Evolutionary conservation across 805 yeast species (phyloP).

Genomic region (Cyberlindnera meyerae): DNA sequence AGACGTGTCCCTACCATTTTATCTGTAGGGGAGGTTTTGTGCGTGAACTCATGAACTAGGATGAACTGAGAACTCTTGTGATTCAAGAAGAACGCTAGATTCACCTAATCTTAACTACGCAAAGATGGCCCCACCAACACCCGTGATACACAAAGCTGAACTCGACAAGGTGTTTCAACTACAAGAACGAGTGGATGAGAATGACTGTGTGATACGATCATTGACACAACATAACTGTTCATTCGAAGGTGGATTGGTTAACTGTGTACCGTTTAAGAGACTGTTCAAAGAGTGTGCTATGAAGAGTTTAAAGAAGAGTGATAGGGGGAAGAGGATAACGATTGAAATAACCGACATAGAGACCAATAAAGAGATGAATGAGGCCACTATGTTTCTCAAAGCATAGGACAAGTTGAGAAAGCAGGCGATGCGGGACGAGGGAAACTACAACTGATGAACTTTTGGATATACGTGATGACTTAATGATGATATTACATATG

Average conservation of each 20-base stretch:
- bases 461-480: background rate
- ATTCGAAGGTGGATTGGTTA: constrained; percentile 36
- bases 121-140: constrained; percentile 48
- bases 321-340: constrained; percentile 20
- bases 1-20: too few relatives aligned
- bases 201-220: constrained; percentile 32
- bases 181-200: constrained; percentile 7
- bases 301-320: constrained; percentile 6
- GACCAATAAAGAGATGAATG: constrained; percentile 28
- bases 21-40: too few relatives aligned
- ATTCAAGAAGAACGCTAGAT: too few relatives aligned
- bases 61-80: too few relatives aligned
- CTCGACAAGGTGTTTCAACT: constrained; percentile 25
- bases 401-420: constrained; percentile 7
- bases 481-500: too few relatives aligned
- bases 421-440: background rate
- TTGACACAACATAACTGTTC: constrained; percentile 45
- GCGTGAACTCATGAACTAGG: too few relatives aligned
- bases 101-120: background rate
- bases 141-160: constrained; percentile 37
- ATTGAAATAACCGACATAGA: constrained; percentile 35
- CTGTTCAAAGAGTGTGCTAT: constrained; percentile 40
- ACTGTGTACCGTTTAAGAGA: constrained; percentile 46
- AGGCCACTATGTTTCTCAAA: constrained; percentile 8
- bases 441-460: background rate